phyloP scores from a whole-genome alignment of 2,329 filamentous ascomycete species.

The Penicillium sp. region DNA sequence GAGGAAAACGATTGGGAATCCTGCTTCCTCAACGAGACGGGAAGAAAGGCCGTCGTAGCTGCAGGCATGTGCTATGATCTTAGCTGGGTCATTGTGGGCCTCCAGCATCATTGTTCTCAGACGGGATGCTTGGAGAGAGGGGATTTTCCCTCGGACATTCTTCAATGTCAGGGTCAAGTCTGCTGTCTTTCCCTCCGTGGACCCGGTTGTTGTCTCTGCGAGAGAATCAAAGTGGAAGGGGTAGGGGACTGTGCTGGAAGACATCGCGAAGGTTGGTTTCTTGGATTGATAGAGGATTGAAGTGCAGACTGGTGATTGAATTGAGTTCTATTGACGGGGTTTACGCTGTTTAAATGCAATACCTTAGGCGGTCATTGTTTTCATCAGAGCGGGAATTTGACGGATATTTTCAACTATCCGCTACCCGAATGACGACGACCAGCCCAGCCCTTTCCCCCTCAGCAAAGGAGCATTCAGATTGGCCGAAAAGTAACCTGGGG shows the following conservation, averaged over 20 bases:
- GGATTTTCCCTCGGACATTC: slow-evolving; percentile 12
- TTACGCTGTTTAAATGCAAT: not conserved
- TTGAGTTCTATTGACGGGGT: not conserved
- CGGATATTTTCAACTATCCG: not conserved
- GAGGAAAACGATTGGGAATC: slow-evolving; percentile 47
- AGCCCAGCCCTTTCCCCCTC: not conserved
- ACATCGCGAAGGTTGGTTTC: slow-evolving; percentile 5
- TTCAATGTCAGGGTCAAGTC: slow-evolving; percentile 1
- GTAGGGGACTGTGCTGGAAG: slow-evolving; percentile 12
- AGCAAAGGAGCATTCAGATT: not conserved
- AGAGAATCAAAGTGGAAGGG: slow-evolving; percentile 16
- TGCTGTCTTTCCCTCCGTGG: slow-evolving; percentile 6
- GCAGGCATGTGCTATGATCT: slow-evolving; percentile 46
- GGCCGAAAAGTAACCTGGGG: not conserved
- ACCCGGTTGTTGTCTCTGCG: not conserved
- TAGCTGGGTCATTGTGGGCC: slow-evolving; percentile 39
- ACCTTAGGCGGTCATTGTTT: not conserved
- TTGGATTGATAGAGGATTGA: not conserved
- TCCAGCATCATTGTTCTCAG: slow-evolving; percentile 42
- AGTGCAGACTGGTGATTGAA: not conserved
- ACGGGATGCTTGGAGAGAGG: slow-evolving; percentile 12
- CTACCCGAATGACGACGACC: not conserved
- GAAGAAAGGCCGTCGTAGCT: slow-evolving; percentile 46
- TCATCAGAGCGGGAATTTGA: not conserved
- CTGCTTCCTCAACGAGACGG: slow-evolving; percentile 45